Percentiles rank a stretch among this genome's conserved stretches.
These are phyloP conservation scores for thale cress (Arabidopsis thaliana) DNA, from an alignment of 345 rosid species.

Conservation along the genomic window TAIR10.1 NC_003071.7:13193501-13194000, in stretches of 20 bases:
- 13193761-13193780: conserved; percentile 41
- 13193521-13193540: not conserved
- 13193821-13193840: conserved; percentile 17
- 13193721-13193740: not conserved
- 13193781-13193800: conserved; percentile 29
- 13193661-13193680: not conserved
- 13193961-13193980: too few species aligned
- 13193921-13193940: too few species aligned
- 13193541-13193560: not conserved
- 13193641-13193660: conserved; percentile 6
- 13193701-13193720: conserved; percentile 28
- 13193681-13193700: conserved; percentile 2
- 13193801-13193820: conserved; percentile 41
- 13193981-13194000: too few species aligned
- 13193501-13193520: not conserved
- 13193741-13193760: conserved; percentile 35
- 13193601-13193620: not conserved
- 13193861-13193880: not conserved
- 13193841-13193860: conserved; percentile 13
- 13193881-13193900: not conserved
- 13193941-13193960: too few species aligned
- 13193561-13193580: too few species aligned
- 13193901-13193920: not conserved
- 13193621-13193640: conserved; percentile 1
- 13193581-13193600: too few species aligned